Percentiles rank a stretch among this genome's conserved stretches.
phyloP scores from a whole-genome alignment of 1,284 basidiomycete genomes.

The Vanrija sp. region DNA sequence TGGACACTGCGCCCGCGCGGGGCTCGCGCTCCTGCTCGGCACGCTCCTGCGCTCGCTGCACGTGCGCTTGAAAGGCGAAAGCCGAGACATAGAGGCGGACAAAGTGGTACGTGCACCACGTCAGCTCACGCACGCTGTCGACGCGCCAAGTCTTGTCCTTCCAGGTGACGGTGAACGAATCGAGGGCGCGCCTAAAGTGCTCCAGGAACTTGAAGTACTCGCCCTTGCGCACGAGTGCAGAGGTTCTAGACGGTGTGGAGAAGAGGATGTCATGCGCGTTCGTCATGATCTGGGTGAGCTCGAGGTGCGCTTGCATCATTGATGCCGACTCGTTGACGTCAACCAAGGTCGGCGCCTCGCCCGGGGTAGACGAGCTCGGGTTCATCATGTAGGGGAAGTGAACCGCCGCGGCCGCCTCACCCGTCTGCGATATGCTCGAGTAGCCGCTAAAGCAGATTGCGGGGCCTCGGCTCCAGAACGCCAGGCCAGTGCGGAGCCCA shows the following conservation, averaged over 20 bases:
- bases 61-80: slow-evolving; percentile 51
- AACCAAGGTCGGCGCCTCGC: slow-evolving; percentile 1
- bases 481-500: slow-evolving; percentile 47
- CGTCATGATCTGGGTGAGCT: slow-evolving; percentile 51
- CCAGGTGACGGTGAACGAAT: slow-evolving; percentile 36
- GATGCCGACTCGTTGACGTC: slow-evolving; percentile 33
- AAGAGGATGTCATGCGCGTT: slow-evolving; percentile 51
- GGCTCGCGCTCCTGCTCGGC: slow-evolving; percentile 31
- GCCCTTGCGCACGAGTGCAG: slow-evolving; percentile 45
- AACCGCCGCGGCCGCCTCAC: slow-evolving; percentile 39
- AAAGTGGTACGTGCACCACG: slow-evolving; percentile 47
- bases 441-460: slow-evolving; percentile 48
- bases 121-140: slow-evolving; percentile 34
- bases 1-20: slow-evolving; percentile 10
- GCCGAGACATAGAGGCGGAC: slow-evolving; percentile 50
- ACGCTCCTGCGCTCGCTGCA: slow-evolving; percentile 44
- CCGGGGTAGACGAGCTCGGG: background rate
- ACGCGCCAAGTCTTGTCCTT: slow-evolving; percentile 39
- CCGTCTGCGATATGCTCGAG: slow-evolving; percentile 43
- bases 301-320: slow-evolving; percentile 42
- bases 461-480: slow-evolving; percentile 50
- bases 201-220: slow-evolving; percentile 50
- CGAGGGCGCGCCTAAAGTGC: slow-evolving; percentile 37
- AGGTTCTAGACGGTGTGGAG: slow-evolving; percentile 46
- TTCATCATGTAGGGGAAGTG: slow-evolving; percentile 47